Evolutionary conservation across 2,329 filamentous ascomycete genomes (phyloP), one percentile per base, ranked within the genome.

Genomic region (Cladosporium oxysporum): DNA sequence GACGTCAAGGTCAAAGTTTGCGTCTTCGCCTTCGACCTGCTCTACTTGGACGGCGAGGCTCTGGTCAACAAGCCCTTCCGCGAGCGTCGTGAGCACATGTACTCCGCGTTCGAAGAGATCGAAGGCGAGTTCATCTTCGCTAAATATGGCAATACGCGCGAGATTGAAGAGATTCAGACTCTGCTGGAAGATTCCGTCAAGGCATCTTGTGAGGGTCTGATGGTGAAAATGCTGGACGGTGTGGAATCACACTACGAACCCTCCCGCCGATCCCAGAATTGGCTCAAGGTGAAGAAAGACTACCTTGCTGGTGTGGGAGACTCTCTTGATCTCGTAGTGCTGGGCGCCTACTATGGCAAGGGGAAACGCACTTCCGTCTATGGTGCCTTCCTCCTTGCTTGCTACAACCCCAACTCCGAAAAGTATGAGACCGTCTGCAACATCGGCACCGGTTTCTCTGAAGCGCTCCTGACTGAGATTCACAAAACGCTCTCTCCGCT

Each of bases 221-320:
- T 99, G 95, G 95, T 99, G 16, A 99, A 99, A 83, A 99, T 99
- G 95, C 81, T 99, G 66, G 94, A 98, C 76, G 95, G 94, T 0
- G 83, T 87, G 7, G 94, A 97, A 79, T 96, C 92, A 71, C 92
- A 91, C 72, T 99, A 99, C 76, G 94, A 98, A 79, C 95, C 95
- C 23, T 96, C 92, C 74, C 97, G 96, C 77, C 90, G 95, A 70
- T 96, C 92, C 79, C 91, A 95, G 67, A 99, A 99, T 76, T 99
- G 95, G 95, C 90, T 99, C 70, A 99, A 99, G 84, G 81, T 98
- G 79, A 99, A 99, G 79, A 99, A 99, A 76, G 95, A 99, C 76
- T 99, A 99, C 77, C 91, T 99, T 65, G 85, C 91, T 6, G 94
- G 94, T 62, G 89, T 97, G 2, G 95, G 95, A 61, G 95, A 99